These are phyloP conservation scores for Melastoma candidum DNA, from an alignment of 441 rosid genomes.

Conservation along the genomic window DNA sequence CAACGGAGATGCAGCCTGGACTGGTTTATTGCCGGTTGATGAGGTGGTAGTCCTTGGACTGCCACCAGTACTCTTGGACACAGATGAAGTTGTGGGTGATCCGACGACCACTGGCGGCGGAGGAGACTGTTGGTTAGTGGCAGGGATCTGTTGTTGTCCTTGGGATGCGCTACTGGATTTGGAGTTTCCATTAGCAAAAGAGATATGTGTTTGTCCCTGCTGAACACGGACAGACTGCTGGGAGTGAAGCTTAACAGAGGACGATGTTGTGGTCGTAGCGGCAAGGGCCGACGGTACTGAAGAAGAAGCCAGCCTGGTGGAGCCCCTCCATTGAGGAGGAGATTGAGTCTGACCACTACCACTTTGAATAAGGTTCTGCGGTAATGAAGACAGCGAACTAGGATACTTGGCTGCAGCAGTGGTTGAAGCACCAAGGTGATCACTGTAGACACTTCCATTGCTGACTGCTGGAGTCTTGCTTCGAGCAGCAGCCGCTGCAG, in stretches of 20 bases:
- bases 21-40: constrained; percentile 52
- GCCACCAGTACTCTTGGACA: constrained; percentile 81
- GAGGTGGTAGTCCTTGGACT: constrained; percentile 75
- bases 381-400: constrained; percentile 42
- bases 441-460: constrained; percentile 61
- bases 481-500: constrained; percentile 45
- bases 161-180: constrained; percentile 41
- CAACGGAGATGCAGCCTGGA: constrained; percentile 44
- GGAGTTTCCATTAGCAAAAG: constrained; percentile 55
- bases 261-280: constrained; percentile 43
- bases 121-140: constrained; percentile 34
- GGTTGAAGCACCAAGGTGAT: constrained; percentile 33
- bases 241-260: constrained; percentile 46
- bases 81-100: constrained; percentile 74
- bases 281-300: constrained; percentile 51
- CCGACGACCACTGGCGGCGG: constrained; percentile 66
- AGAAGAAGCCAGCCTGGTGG: constrained; percentile 42
- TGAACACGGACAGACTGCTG: constrained; percentile 70
- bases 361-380: constrained; percentile 69
- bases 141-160: constrained; percentile 41
- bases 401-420: constrained; percentile 30
- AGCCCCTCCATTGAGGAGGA: constrained; percentile 71
- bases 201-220: constrained; percentile 65
- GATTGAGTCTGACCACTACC: constrained; percentile 53
- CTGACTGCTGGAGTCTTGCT: constrained; percentile 45